Evolutionary conservation across 1,284 basidiomycete species (phyloP).

Genomic region (Fomitopsis schrenkii): DNA sequence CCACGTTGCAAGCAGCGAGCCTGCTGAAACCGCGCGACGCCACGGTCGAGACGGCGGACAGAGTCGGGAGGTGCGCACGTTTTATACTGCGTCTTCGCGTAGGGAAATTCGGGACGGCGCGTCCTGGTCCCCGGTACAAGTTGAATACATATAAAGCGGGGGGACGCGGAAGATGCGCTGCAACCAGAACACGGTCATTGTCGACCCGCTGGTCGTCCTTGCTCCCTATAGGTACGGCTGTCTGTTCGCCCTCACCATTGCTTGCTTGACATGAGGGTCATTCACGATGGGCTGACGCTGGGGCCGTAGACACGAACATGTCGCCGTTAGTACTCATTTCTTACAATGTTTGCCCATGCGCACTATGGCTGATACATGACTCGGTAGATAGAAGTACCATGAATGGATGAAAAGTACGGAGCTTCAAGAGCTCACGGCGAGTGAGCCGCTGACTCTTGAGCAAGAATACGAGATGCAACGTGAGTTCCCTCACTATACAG

Average conservation of each 20-base stretch:
- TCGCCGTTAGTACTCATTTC: conserved; percentile 38
- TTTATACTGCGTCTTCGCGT: background rate
- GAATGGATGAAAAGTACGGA: conserved; percentile 86
- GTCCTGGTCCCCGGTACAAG: background rate
- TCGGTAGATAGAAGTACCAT: conserved; percentile 67
- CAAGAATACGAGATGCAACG: conserved; percentile 94
- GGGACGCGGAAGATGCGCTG: conserved; percentile 42
- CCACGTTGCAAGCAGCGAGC: background rate
- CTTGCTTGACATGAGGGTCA: background rate
- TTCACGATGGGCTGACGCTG: background rate
- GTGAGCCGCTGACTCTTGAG: conserved; percentile 77
- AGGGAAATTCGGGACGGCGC: background rate
- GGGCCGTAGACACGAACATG: conserved; percentile 46
- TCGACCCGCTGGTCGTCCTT: conserved; percentile 59
- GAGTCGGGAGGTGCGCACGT: background rate
- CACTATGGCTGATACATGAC: background rate
- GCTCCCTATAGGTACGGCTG: conserved; percentile 63
- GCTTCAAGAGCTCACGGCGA: conserved; percentile 79
- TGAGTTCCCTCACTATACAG: conserved; percentile 33
- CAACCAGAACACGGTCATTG: conserved; percentile 61
- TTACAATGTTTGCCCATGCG: conserved; percentile 2
- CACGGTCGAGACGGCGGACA: background rate
- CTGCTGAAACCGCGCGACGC: background rate
- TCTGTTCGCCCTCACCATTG: too few relatives aligned
- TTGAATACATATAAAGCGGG: background rate